Conservation (phyloP, 1,139 yeast species). For the Scheffersomyces quercinus region DNA sequence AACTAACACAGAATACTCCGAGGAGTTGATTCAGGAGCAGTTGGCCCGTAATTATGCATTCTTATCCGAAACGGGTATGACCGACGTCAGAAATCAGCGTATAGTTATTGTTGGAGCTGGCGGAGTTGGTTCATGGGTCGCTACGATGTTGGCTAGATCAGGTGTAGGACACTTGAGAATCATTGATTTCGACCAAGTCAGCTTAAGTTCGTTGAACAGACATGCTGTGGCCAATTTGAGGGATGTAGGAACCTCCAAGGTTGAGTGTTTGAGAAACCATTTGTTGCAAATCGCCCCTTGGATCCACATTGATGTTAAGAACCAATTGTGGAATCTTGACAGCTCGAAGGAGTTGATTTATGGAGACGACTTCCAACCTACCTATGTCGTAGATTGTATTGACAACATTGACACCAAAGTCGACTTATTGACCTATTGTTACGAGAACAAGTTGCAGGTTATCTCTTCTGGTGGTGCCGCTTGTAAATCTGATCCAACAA, state of each 20-base stretch:
- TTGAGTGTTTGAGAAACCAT: constrained; percentile 68
- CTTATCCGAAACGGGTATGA: constrained; percentile 81
- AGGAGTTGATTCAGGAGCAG: constrained; percentile 83
- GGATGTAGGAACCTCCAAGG: constrained; percentile 93
- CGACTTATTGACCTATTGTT: constrained; percentile 76
- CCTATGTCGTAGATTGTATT: constrained; percentile 87
- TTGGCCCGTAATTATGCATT: constrained; percentile 92
- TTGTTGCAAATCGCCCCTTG: constrained; percentile 81
- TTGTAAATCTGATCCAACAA: constrained; percentile 55
- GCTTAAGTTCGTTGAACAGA: constrained; percentile 85
- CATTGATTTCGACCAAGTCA: constrained; percentile 94
- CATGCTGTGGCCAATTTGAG: constrained; percentile 87
- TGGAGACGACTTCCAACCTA: constrained; percentile 58
- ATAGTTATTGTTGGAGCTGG: constrained; percentile 96
- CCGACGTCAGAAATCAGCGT: constrained; percentile 68
- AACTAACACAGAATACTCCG: constrained; percentile 45
- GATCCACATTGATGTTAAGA: constrained; percentile 76
- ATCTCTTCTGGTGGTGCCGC: constrained; percentile 97
- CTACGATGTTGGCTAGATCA: constrained; percentile 87
- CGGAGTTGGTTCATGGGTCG: constrained; percentile 97
- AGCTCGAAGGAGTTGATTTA: constrained; percentile 61
- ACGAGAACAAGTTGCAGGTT: constrained; percentile 57
- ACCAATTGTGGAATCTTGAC: constrained; percentile 73
- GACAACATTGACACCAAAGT: constrained; percentile 95
- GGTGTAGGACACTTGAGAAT: constrained; percentile 79